Percentiles rank a stretch among this genome's conserved stretches.
These are phyloP conservation scores for Naegleria gruberi DNA, from an alignment of 208 protist species.

Conservation along the genomic window DNA sequence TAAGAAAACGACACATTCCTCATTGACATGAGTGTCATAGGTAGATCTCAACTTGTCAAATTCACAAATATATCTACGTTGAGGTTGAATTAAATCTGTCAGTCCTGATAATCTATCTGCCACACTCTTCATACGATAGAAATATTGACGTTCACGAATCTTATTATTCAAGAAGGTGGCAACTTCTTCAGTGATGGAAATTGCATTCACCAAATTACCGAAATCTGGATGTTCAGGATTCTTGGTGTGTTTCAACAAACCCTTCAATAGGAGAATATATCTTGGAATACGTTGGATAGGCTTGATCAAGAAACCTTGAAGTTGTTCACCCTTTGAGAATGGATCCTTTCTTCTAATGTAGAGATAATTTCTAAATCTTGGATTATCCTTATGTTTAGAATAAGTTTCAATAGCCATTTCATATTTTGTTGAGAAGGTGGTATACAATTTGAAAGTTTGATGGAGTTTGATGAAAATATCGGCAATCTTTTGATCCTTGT, in stretches of 20 bases:
- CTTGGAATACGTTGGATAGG: constrained; percentile 13
- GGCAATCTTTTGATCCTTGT: background rate
- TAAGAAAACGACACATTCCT: constrained; percentile 4
- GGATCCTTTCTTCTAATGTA: constrained; percentile 11
- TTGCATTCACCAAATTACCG: background rate
- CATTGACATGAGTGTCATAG: no score
- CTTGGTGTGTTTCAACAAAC: background rate
- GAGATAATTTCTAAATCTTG: background rate
- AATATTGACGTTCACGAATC: background rate
- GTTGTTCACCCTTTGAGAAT: background rate
- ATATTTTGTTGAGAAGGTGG: background rate
- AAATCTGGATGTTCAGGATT: background rate
- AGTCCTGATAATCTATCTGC: background rate
- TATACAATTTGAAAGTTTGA: background rate
- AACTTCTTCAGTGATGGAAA: background rate
- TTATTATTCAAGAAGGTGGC: background rate
- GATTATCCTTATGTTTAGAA: background rate
- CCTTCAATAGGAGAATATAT: constrained; percentile 7
- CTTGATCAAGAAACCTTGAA: background rate
- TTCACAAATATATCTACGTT: background rate
- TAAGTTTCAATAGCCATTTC: constrained; percentile 6
- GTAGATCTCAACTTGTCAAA: background rate
- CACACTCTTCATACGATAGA: background rate
- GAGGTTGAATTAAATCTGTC: background rate
- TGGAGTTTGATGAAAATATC: background rate